A percentile compares a stretch with the other conserved stretches of the same genome.
phyloP scores from a whole-genome alignment of 1,284 basidiomycete species.

The Stygiomarasmius scandens region DNA sequence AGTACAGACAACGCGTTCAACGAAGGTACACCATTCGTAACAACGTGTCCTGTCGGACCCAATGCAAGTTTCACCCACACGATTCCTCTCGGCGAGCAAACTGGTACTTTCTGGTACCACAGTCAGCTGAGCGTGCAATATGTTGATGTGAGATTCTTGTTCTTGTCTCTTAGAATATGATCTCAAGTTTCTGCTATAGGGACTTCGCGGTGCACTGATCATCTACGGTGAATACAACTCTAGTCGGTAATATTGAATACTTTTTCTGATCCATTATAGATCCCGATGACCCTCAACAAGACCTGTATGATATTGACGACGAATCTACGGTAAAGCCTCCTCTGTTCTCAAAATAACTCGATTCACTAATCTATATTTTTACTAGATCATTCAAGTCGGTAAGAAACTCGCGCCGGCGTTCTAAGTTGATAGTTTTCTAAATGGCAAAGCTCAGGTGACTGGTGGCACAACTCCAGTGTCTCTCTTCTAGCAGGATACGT shows the following conservation, averaged over 20 bases:
- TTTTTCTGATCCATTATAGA: slow-evolving; percentile 2
- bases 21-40: slow-evolving; percentile 29
- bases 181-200: neutral
- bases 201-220: slow-evolving; percentile 17
- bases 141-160: slow-evolving; percentile 15
- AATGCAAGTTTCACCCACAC: slow-evolving; percentile 47
- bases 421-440: no score
- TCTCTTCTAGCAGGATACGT: slow-evolving; percentile 24
- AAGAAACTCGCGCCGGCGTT: no score
- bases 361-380: slow-evolving; percentile 29
- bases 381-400: slow-evolving; percentile 7
- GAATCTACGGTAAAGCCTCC: slow-evolving; percentile 17
- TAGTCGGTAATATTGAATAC: neutral
- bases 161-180: neutral
- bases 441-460: neutral
- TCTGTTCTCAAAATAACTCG: neutral
- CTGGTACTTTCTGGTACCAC: slow-evolving; percentile 43
- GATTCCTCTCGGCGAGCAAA: slow-evolving; percentile 29
- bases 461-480: slow-evolving; percentile 7
- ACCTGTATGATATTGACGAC: slow-evolving; percentile 21
- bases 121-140: slow-evolving; percentile 24
- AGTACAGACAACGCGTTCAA: slow-evolving; percentile 22
- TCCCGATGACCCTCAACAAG: slow-evolving; percentile 13
- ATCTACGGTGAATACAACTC: slow-evolving; percentile 13
- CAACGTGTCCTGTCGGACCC: slow-evolving; percentile 50